phyloP scores from a whole-genome alignment of 2,329 filamentous ascomycete species.

The Pseudonectria buxi region DNA sequence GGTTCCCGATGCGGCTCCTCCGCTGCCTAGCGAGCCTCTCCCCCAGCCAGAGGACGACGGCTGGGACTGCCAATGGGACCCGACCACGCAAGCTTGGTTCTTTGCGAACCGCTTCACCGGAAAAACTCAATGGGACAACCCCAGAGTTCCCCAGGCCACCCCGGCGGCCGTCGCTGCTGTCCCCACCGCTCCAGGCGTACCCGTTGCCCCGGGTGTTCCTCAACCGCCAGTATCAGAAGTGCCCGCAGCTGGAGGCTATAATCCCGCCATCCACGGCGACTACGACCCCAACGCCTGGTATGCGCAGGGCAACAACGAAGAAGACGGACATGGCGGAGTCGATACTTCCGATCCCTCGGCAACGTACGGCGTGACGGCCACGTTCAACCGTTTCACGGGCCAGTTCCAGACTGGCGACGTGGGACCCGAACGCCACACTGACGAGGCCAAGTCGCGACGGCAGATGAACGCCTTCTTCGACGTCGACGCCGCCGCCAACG shows the following conservation, averaged over 20 bases:
- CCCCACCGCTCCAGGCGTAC: conserved; percentile 15
- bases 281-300: conserved; percentile 97
- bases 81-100: conserved; percentile 62
- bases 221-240: conserved; percentile 29
- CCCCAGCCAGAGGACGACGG: conserved; percentile 60
- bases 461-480: conserved; percentile 97
- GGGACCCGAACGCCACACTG: conserved; percentile 69
- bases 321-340: conserved; percentile 20
- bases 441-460: conserved; percentile 77
- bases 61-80: conserved; percentile 77
- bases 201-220: conserved; percentile 20
- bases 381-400: conserved; percentile 91
- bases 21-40: conserved; percentile 36
- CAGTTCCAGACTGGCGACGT: conserved; percentile 65
- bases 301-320: conserved; percentile 52
- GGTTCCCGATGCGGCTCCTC: conserved; percentile 23
- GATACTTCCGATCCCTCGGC: conserved; percentile 34
- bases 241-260: conserved; percentile 68
- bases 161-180: conserved; percentile 25
- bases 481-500: conserved; percentile 86
- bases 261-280: conserved; percentile 90
- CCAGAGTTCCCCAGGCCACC: conserved; percentile 54
- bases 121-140: conserved; percentile 78
- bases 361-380: conserved; percentile 60
- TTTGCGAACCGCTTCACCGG: conserved; percentile 79